Base-by-base conservation (phyloP, 495 filamentous ascomycete genomes). In the Neurospora sp. region DNA sequence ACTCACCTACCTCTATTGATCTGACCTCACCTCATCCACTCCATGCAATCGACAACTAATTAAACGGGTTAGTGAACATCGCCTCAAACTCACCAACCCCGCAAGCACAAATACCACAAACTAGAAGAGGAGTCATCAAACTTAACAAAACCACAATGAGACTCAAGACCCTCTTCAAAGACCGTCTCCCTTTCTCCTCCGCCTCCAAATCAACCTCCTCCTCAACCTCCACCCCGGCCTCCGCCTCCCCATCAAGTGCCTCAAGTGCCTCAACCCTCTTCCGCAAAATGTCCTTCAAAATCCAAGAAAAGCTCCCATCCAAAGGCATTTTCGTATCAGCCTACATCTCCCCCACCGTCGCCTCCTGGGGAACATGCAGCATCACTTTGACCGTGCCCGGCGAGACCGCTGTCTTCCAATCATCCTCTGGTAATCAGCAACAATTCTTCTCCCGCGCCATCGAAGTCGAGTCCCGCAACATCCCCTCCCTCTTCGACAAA, bases 401-500 rank as follows among this genome's bases (percentile, higher is more conserved):
- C 12, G 54, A 66, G 2, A 66, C 54, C 54, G 54, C 9, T 6
- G 54, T 66, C 1, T 35, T 66, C 54, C 31, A 31, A 16, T 62
- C 23, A 8, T 31, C 54, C 2, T 5, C 23, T 8, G 4, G 2
- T 8, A 6, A 35, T 0, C 23, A 62, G 16, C 12, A 62, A 31
- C 46, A 31, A 12, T 59, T 59, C 3, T 62, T 66, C 54, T 66
- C 54, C 23, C 54, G 83, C 70, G 74, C 82, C 48, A 73, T 88
- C 14, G 85, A 88, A 78, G 83, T 88, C 11, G 85, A 87, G 14
- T 71, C 82, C 11, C 77, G 75, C 12, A 80, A 83, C 69, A 84
- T 87, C 73, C 71, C 78, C 46, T 79, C 79, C 42, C 73, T 81
- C 74, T 85, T 86, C 76, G 80, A 83, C 71, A 85, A 84, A 73